phyloP scores from a whole-genome alignment of 306 rosid species.

The Dryas drummondii region DNA sequence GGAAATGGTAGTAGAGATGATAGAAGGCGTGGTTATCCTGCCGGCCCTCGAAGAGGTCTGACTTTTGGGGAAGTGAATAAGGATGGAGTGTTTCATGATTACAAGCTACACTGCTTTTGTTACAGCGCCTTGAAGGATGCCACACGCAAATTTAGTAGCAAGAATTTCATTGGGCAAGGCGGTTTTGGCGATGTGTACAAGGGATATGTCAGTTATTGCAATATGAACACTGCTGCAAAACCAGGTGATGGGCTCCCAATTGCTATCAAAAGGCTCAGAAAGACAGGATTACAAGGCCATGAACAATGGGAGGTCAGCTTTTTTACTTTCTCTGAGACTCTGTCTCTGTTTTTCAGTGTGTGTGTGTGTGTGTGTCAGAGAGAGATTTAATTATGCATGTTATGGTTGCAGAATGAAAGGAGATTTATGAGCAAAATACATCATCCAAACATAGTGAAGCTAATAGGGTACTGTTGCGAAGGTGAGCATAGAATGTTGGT shows the following conservation, averaged over 20 bases:
- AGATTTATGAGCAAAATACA: slow-evolving; percentile 36
- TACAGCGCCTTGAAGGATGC: slow-evolving; percentile 32
- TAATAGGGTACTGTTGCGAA: slow-evolving; percentile 53
- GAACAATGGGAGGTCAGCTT: slow-evolving; percentile 46
- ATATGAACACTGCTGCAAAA: slow-evolving; percentile 27
- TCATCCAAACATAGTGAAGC: slow-evolving; percentile 59
- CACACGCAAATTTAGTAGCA: slow-evolving; percentile 35
- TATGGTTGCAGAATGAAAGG: slow-evolving; percentile 48
- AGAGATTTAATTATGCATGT: background rate
- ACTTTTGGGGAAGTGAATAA: slow-evolving; percentile 1
- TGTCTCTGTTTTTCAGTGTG: background rate
- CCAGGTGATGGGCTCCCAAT: slow-evolving; percentile 27
- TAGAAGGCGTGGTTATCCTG: slow-evolving; percentile 7
- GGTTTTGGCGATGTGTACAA: slow-evolving; percentile 47
- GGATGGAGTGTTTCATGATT: slow-evolving; percentile 6
- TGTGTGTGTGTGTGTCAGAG: background rate
- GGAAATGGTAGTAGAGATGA: background rate
- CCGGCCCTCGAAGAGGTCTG: slow-evolving; percentile 1
- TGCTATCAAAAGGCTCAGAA: slow-evolving; percentile 47
- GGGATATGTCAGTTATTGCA: slow-evolving; percentile 32
- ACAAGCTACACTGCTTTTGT: slow-evolving; percentile 25
- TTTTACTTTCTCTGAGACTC: background rate
- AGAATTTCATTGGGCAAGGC: slow-evolving; percentile 44
- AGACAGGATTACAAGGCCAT: slow-evolving; percentile 28
- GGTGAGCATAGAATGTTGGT: slow-evolving; percentile 51